Evolutionary conservation across 2,329 filamentous ascomycete species (phyloP).

Genomic region (Ceratocystis alfenasii): DNA sequence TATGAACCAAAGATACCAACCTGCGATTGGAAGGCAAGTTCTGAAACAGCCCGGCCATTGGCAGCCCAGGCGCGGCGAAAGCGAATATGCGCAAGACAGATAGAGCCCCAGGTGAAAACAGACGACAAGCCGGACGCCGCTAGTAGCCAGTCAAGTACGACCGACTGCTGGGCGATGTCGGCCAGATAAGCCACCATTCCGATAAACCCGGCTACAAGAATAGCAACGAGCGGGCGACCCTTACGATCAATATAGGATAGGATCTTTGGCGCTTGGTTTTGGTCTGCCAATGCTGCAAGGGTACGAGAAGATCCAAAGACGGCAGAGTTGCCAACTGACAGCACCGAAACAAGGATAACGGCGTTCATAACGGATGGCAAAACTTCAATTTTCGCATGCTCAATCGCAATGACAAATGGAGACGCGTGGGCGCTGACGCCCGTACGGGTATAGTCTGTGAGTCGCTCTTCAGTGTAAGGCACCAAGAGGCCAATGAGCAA

Average conservation of each 20-base stretch:
- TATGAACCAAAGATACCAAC: constrained; percentile 70
- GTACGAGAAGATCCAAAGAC: constrained; percentile 88
- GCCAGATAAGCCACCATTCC: constrained; percentile 67
- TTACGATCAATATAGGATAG: constrained; percentile 72
- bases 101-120: constrained; percentile 70
- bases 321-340: constrained; percentile 84
- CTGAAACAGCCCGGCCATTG: constrained; percentile 56
- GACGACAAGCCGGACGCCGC: constrained; percentile 56
- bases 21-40: constrained; percentile 72
- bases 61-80: constrained; percentile 70
- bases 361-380: constrained; percentile 85
- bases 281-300: constrained; percentile 77
- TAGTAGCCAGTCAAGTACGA: constrained; percentile 67
- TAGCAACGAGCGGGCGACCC: constrained; percentile 66
- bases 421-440: constrained; percentile 62
- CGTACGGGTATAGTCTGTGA: constrained; percentile 30
- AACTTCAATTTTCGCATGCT: constrained; percentile 67
- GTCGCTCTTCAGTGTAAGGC: constrained; percentile 45
- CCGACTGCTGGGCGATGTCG: constrained; percentile 43
- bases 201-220: constrained; percentile 52
- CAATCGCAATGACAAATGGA: constrained; percentile 86
- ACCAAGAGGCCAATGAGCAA: constrained; percentile 73
- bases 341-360: constrained; percentile 82
- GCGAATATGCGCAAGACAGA: constrained; percentile 83
- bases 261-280: constrained; percentile 66